A percentile compares a stretch with the other conserved stretches of the same genome.
Evolutionary conservation across 768 basidiomycete genomes (phyloP).

Genomic region (Tephrocybe sp.): DNA sequence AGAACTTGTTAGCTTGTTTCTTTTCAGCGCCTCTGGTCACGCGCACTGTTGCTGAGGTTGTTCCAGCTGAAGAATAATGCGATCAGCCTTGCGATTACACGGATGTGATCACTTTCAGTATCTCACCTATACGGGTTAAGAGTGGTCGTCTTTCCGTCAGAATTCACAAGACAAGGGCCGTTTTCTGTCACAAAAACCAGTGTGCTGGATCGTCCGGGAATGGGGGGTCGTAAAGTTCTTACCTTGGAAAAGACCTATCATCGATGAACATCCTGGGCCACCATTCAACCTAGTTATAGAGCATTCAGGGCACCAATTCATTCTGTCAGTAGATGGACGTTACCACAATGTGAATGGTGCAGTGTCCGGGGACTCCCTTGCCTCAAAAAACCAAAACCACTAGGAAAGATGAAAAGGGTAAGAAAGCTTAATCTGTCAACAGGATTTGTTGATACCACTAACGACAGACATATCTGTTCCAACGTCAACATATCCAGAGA

Average conservation of each 20-base stretch:
- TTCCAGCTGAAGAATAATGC: constrained; percentile 48
- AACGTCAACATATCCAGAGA: constrained; percentile 64
- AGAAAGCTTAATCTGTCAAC: too few species aligned
- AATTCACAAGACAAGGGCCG: constrained; percentile 61
- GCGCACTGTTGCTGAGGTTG: constrained; percentile 61
- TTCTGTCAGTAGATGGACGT: background rate
- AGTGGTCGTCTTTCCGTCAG: constrained; percentile 49
- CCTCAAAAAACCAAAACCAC: constrained; percentile 81
- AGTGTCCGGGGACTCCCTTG: constrained; percentile 55
- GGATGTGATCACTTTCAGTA: background rate
- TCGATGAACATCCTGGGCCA: constrained; percentile 61
- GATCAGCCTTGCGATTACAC: too few species aligned
- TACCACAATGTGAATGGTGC: constrained; percentile 70
- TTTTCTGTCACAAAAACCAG: constrained; percentile 39
- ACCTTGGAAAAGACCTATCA: constrained; percentile 70
- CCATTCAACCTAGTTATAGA: constrained; percentile 49
- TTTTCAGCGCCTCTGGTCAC: background rate
- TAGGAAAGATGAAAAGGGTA: constrained; percentile 17
- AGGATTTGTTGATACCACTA: constrained; percentile 5
- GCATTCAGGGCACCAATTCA: background rate
- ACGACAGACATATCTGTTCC: constrained; percentile 62
- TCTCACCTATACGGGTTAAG: constrained; percentile 60
- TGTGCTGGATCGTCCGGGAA: background rate
- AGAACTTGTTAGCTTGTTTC: background rate
- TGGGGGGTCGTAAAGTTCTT: background rate